These are phyloP conservation scores for Arthrobotrys pseudoclavata DNA, from an alignment of 2,329 filamentous ascomycete species.

Conservation along the genomic window DNA sequence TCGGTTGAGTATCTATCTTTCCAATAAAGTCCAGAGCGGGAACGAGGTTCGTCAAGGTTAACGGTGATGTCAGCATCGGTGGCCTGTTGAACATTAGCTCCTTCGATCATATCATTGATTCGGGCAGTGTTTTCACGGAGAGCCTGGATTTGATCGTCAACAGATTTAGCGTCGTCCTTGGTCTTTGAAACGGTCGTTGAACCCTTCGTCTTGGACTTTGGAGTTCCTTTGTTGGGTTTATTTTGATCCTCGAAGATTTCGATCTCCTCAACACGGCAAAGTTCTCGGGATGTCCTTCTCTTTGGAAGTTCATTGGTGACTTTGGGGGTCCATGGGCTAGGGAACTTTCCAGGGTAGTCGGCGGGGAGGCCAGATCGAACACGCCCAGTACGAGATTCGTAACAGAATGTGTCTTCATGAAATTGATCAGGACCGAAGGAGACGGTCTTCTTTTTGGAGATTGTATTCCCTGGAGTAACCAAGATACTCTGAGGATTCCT, in stretches of 20 bases:
- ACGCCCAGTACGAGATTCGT: slow-evolving; percentile 66
- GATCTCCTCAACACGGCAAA: slow-evolving; percentile 55
- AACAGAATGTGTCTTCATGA: slow-evolving; percentile 67
- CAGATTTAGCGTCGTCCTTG: slow-evolving; percentile 36
- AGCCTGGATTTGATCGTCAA: slow-evolving; percentile 58
- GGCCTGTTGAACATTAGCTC: slow-evolving; percentile 48
- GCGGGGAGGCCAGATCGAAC: slow-evolving; percentile 68
- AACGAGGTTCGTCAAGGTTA: slow-evolving; percentile 62
- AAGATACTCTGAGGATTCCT: slow-evolving; percentile 70
- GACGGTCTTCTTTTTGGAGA: slow-evolving; percentile 70
- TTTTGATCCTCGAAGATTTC: slow-evolving; percentile 60
- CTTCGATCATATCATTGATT: slow-evolving; percentile 62
- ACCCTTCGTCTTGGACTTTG: slow-evolving; percentile 48
- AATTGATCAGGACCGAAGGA: slow-evolving; percentile 70
- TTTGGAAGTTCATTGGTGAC: slow-evolving; percentile 62
- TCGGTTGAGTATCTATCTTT: slow-evolving; percentile 63
- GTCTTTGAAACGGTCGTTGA: slow-evolving; percentile 8
- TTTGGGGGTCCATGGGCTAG: slow-evolving; percentile 69
- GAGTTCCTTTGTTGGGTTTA: slow-evolving; percentile 32
- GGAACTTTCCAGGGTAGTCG: slow-evolving; percentile 71
- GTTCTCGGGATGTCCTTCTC: slow-evolving; percentile 26
- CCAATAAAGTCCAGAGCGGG: slow-evolving; percentile 63
- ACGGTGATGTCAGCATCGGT: slow-evolving; percentile 60
- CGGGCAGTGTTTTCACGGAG: slow-evolving; percentile 61
- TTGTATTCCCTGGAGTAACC: slow-evolving; percentile 70